These are phyloP conservation scores for Gracilaria gracilis DNA, from an alignment of 23 red algal species.

Conservation along the genomic window DNA sequence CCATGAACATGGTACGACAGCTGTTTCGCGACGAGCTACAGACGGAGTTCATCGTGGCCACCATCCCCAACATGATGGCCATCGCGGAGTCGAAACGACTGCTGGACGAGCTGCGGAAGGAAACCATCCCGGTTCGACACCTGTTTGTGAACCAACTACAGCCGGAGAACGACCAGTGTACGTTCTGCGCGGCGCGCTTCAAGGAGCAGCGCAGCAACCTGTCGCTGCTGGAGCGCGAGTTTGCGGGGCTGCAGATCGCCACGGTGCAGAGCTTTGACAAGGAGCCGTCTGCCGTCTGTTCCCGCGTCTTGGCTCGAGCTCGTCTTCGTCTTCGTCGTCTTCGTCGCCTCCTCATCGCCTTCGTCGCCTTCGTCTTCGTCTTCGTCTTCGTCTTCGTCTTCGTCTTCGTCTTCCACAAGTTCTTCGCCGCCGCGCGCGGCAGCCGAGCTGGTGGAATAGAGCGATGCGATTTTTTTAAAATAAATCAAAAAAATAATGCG, in stretches of 20 bases:
- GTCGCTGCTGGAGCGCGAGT: conserved; percentile 68
- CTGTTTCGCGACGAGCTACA: conserved; percentile 89
- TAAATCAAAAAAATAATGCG: neutral
- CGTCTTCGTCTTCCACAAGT: neutral
- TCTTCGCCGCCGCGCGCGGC: conserved; percentile 7
- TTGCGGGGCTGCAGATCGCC: conserved; percentile 77
- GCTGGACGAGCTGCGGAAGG: conserved; percentile 78
- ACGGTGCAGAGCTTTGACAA: conserved; percentile 91
- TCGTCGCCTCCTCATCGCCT: too few species aligned
- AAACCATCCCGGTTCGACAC: conserved; percentile 90
- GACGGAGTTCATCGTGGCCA: conserved; percentile 98
- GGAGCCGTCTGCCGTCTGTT: conserved; percentile 96
- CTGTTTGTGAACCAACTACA: conserved; percentile 98
- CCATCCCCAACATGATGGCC: conserved; percentile 99
- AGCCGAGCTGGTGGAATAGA: conserved; percentile 26
- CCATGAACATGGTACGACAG: conserved; percentile 90
- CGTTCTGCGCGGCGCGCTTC: conserved; percentile 86
- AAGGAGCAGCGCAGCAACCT: conserved; percentile 87
- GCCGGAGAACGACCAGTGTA: conserved; percentile 86
- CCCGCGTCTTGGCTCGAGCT: conserved; percentile 27
- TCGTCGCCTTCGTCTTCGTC: neutral
- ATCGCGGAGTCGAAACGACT: conserved; percentile 89
- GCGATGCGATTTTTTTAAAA: neutral
- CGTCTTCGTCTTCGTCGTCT: too few species aligned
- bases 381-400: neutral